Conservation (phyloP, 1,139 yeast genomes). For the Zygosaccharomyces pseudobailii region DNA sequence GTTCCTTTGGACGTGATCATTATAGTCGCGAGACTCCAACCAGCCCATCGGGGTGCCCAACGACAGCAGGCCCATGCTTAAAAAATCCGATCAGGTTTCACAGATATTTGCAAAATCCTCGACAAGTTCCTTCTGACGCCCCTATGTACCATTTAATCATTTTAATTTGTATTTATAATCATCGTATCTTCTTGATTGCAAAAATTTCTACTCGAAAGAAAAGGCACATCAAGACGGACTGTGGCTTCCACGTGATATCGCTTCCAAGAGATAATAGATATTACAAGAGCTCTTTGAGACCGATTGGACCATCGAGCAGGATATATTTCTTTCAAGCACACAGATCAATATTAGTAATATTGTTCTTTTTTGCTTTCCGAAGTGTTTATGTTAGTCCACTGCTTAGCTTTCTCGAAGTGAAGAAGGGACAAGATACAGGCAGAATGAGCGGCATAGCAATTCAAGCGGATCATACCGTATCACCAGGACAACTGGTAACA, state of each 20-base stretch:
- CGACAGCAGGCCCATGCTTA: slow-evolving; percentile 42
- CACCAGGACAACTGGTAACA: slow-evolving; percentile 16
- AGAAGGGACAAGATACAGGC: not conserved
- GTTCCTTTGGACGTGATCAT: slow-evolving; percentile 75
- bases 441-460: slow-evolving; percentile 5
- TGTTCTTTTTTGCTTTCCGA: not conserved
- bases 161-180: not conserved
- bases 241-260: slow-evolving; percentile 5
- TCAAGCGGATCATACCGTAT: slow-evolving; percentile 13
- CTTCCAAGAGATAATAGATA: not conserved
- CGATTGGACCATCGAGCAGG: not conserved
- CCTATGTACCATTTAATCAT: not conserved
- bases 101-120: too few relatives aligned
- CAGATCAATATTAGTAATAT: not conserved
- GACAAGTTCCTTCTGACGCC: not conserved
- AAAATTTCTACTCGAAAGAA: slow-evolving; percentile 1
- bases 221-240: not conserved
- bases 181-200: not conserved
- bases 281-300: not conserved
- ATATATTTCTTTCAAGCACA: too few relatives aligned
- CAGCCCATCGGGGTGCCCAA: slow-evolving; percentile 91
- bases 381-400: not conserved
- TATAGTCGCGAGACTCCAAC: slow-evolving; percentile 66
- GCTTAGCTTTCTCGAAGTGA: not conserved
- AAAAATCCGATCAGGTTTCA: not conserved